phyloP scores from a whole-genome alignment of 345 rosid genomes.

The Geranium brycei region DNA sequence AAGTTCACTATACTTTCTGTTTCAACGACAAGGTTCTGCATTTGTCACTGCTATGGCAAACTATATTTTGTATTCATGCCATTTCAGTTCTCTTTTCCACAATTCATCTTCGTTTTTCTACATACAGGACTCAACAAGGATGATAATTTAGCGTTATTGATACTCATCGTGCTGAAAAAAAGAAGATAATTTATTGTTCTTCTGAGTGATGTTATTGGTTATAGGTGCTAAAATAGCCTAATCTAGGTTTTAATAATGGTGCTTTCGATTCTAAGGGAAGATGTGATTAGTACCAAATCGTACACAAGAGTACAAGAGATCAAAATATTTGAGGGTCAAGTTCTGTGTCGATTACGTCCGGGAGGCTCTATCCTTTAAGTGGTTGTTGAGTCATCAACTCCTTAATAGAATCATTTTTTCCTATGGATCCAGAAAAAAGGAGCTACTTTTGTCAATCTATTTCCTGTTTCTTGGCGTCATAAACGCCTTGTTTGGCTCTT shows the following conservation, averaged over 20 bases:
- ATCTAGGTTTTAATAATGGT: not conserved
- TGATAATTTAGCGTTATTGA: no score
- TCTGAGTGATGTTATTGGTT: no score
- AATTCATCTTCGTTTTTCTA: no score
- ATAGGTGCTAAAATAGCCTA: not conserved
- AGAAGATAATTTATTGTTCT: no score
- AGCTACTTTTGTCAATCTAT: not conserved
- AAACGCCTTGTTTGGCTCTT: constrained; percentile 15
- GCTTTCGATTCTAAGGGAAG: not conserved
- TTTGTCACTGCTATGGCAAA: not conserved
- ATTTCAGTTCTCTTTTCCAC: no score
- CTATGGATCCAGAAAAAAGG: no score
- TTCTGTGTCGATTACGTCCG: not conserved
- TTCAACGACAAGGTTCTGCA: not conserved
- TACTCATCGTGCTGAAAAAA: no score
- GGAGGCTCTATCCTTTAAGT: constrained; percentile 5
- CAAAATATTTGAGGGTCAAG: not conserved
- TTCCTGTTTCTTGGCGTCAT: constrained; percentile 11
- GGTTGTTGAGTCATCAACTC: constrained; percentile 24
- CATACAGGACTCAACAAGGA: no score
- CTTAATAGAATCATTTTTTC: not conserved
- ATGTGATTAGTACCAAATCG: not conserved
- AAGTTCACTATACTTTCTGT: not conserved
- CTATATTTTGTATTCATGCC: not conserved
- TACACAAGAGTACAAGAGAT: not conserved